Conservation (phyloP, 139 green algal genomes). For the Ettlia oleoabundans region DNA sequence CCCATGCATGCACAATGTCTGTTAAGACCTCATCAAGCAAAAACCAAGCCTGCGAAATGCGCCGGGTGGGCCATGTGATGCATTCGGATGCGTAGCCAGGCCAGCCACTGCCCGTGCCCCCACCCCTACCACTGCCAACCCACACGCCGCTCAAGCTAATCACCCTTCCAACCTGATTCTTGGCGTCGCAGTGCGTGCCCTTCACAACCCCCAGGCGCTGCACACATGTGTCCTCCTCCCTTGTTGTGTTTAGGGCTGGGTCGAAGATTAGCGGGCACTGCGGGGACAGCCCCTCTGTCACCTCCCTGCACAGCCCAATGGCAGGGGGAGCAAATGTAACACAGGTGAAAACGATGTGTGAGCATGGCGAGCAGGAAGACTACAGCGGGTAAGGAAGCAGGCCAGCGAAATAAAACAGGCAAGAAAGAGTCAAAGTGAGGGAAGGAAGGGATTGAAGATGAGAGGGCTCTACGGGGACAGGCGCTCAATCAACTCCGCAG, state of each 20-base stretch:
- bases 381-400: background rate
- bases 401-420: background rate
- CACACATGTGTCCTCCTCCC: slow-evolving; percentile 8
- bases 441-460: too few species aligned
- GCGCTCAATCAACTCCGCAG: too few species aligned
- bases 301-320: slow-evolving; percentile 31
- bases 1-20: too few species aligned
- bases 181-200: slow-evolving; percentile 18
- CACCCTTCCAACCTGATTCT: slow-evolving; percentile 11
- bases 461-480: too few species aligned
- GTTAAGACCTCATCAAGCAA: too few species aligned
- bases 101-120: too few species aligned
- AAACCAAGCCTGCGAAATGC: background rate
- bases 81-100: too few species aligned
- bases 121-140: too few species aligned
- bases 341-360: too few species aligned
- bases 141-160: background rate
- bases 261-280: slow-evolving; percentile 28
- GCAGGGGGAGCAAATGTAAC: background rate
- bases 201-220: slow-evolving; percentile 13
- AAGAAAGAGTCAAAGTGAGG: background rate
- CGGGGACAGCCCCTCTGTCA: slow-evolving; percentile 32
- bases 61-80: too few species aligned
- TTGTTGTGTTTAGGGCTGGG: background rate
- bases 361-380: too few species aligned